Conservation (phyloP, 164 flowering plant species). For the Annona squamosa region DNA sequence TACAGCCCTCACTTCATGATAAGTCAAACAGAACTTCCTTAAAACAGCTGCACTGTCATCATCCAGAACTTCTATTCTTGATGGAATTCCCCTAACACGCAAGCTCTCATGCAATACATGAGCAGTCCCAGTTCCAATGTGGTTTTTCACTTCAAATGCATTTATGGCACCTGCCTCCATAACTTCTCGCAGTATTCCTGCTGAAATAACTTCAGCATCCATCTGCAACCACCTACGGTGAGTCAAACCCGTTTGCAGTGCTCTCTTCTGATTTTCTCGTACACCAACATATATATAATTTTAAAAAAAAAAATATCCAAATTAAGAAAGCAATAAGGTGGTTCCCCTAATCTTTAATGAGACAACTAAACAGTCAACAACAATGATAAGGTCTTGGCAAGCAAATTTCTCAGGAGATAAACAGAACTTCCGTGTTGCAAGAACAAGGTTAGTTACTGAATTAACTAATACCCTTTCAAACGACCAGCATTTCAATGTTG, state of each 20-base stretch:
- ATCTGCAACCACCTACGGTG: slow-evolving; percentile 41
- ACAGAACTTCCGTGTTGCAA: not conserved
- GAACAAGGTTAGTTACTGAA: not conserved
- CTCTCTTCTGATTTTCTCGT: not conserved
- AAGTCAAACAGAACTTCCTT: slow-evolving; percentile 73
- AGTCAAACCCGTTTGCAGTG: not conserved
- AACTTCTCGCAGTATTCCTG: slow-evolving; percentile 59
- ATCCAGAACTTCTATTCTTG: slow-evolving; percentile 49
- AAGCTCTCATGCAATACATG: slow-evolving; percentile 73
- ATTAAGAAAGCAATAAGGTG: not conserved
- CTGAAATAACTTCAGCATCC: slow-evolving; percentile 95
- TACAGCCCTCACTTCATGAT: slow-evolving; percentile 74
- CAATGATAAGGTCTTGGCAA: not conserved
- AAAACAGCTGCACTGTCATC: slow-evolving; percentile 62
- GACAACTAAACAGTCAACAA: not conserved
- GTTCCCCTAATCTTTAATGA: not conserved
- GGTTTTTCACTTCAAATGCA: slow-evolving; percentile 40
- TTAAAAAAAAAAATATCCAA: not conserved
- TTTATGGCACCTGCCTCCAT: slow-evolving; percentile 55
- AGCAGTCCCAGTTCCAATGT: slow-evolving; percentile 58
- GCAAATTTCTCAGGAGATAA: not conserved
- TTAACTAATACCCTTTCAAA: not conserved
- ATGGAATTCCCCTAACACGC: slow-evolving; percentile 52
- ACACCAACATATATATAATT: no score
- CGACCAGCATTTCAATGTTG: not conserved